Conservation (phyloP, 2,329 filamentous ascomycete genomes). For the Gaeumannomyces sp. region DNA sequence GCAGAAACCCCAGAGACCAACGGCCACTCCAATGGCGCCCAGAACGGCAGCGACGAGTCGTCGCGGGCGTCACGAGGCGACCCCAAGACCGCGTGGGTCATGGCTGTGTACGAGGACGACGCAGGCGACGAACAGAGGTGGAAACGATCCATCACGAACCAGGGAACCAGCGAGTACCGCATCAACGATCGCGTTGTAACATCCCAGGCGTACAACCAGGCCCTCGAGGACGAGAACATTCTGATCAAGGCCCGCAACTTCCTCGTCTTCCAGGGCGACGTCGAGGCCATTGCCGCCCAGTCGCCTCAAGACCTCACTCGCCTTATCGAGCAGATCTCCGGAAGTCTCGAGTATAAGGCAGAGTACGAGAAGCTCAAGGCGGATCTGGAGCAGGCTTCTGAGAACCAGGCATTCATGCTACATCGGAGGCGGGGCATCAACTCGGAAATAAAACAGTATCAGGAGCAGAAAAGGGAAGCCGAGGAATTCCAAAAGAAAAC, state of each 20-base stretch:
- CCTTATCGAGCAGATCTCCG: conserved; percentile 95
- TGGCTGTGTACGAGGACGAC: conserved; percentile 98
- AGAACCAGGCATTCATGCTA: conserved; percentile 83
- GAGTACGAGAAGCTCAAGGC: conserved; percentile 89
- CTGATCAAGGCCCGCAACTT: conserved; percentile 98
- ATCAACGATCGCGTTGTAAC: conserved; percentile 90
- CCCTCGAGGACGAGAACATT: conserved; percentile 89
- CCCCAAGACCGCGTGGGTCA: conserved; percentile 95
- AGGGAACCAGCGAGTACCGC: conserved; percentile 87
- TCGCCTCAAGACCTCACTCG: conserved; percentile 89
- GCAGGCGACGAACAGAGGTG: conserved; percentile 90
- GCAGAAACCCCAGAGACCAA: conserved; percentile 52
- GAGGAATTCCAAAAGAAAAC: conserved; percentile 90
- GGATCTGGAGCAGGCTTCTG: conserved; percentile 78
- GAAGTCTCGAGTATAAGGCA: conserved; percentile 86
- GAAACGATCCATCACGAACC: conserved; percentile 89
- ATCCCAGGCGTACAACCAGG: conserved; percentile 87
- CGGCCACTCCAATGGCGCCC: conserved; percentile 55
- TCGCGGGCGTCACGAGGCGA: conserved; percentile 66
- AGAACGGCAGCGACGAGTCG: conserved; percentile 53
- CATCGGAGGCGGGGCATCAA: conserved; percentile 90
- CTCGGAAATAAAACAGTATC: conserved; percentile 94
- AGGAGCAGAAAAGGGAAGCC: conserved; percentile 92
- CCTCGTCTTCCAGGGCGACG: conserved; percentile 95
- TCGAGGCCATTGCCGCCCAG: conserved; percentile 93